Evolutionary conservation across 179 eudicot genomes (phyloP), one percentile per base, ranked within the genome.

Genomic region (Amaranthus tricolor): DNA sequence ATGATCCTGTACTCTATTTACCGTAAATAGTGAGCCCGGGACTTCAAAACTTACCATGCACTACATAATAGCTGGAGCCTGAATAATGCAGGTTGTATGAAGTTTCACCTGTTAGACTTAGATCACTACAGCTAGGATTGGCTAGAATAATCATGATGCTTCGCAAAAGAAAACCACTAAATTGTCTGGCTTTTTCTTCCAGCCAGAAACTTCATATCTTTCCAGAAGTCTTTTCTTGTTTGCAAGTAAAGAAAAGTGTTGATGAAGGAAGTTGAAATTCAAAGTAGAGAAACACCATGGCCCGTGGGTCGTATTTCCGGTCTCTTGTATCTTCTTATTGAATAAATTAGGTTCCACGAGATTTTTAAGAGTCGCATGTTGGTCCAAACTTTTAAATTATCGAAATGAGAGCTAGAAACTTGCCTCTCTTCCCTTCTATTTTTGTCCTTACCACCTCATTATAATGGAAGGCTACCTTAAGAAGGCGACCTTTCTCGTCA

Each of bases 191-290:
- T 53, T 66, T 43, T 65, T 9, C 53, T 13, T 17, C 20, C 20
- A 19, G 68, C n/a, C n/a, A 31, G 24, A 73, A 62, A 62, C 68
- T 15, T 61, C 13, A 8, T 12, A 21, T 62, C 20, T 6, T 49
- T 9, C 5, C 0, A 31, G 69, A 66, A 74, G 71, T 71, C 48
- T 57, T 14, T 9, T 55, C 45, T 67, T 57, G 78, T 75, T 24
- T 70, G 62, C 45, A n/a, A 10, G 43, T 9, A 9, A 14, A 31
- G 47, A 47, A 20, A 15, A 67, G 51, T 67, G 48, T 67, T 31
- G 49, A 68, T 58, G 66, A 58, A 75, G 66, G 60, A 49, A 49
- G 72, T 54, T 10, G 21, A 10, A 43, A 54, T 7, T n/a, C 17
- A 44, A 45, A 75, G 70, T 6, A 12, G 45, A 53, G 50, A 62